These are phyloP conservation scores for Xylariales sp. DNA, from an alignment of 2,329 filamentous ascomycete genomes.

Conservation along the genomic window DNA sequence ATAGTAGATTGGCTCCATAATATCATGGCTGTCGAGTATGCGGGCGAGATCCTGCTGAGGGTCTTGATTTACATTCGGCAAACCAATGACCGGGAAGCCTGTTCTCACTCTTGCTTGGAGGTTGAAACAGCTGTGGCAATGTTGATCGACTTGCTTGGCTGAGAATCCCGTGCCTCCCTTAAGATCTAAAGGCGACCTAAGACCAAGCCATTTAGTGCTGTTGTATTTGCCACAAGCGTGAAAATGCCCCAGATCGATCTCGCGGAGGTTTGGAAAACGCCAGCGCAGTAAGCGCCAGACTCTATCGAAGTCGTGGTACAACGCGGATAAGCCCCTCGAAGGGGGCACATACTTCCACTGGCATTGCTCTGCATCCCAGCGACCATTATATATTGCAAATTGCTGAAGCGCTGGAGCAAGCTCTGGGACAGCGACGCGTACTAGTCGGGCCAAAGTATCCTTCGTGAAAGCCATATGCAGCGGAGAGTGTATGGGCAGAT, in stretches of 20 bases:
- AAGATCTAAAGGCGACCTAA: not conserved
- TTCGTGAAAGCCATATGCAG: conserved; percentile 9
- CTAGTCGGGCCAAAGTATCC: conserved; percentile 3
- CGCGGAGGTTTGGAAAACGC: conserved; percentile 12
- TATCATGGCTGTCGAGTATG: not conserved
- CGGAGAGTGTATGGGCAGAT: conserved; percentile 9
- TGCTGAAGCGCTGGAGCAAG: not conserved
- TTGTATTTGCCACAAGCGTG: conserved; percentile 7
- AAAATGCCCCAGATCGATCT: conserved; percentile 11
- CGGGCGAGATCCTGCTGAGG: not conserved
- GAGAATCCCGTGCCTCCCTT: not conserved
- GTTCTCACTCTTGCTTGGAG: not conserved
- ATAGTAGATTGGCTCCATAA: not conserved
- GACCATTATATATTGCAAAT: not conserved
- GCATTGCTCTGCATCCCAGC: not conserved
- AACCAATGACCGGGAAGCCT: conserved; percentile 1
- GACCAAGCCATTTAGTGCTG: not conserved
- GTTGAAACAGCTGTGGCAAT: conserved; percentile 8
- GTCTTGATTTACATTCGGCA: too few relatives aligned
- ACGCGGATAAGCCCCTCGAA: not conserved
- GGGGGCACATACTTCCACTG: not conserved
- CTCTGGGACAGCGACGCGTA: conserved; percentile 10
- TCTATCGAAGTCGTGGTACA: conserved; percentile 8
- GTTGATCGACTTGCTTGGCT: not conserved
- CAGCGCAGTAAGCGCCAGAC: conserved; percentile 12